phyloP scores from a whole-genome alignment of 1,284 basidiomycete species.

The Malassezia equina region DNA sequence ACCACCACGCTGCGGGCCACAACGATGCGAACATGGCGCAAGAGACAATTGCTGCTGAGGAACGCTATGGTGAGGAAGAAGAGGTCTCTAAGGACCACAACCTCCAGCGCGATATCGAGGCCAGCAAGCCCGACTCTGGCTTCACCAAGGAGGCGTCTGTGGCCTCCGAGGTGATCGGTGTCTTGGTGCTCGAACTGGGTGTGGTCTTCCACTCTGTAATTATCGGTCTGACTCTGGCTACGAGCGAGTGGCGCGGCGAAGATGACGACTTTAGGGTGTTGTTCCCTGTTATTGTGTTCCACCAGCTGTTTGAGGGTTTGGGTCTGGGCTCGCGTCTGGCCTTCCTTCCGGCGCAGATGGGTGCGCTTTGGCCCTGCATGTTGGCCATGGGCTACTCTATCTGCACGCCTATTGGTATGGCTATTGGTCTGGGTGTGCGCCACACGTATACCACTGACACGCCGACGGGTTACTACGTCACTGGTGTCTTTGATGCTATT shows the following conservation, averaged over 20 bases:
- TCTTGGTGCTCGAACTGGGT: conserved; percentile 79
- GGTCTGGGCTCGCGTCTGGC: conserved; percentile 44
- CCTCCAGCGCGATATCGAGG: neutral
- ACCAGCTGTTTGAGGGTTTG: conserved; percentile 48
- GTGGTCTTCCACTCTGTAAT: conserved; percentile 74
- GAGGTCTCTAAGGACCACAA: neutral
- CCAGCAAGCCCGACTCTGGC: neutral
- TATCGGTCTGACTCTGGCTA: conserved; percentile 85
- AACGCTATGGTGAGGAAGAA: neutral
- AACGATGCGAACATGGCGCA: conserved; percentile 33
- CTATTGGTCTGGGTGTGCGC: conserved; percentile 43
- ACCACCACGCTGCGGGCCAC: conserved; percentile 42
- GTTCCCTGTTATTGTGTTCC: conserved; percentile 74
- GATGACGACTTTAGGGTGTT: conserved; percentile 63
- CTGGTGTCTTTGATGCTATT: conserved; percentile 41
- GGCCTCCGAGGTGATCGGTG: conserved; percentile 68
- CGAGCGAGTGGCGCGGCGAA: conserved; percentile 52
- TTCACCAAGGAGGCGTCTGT: neutral
- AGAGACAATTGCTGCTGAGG: conserved; percentile 5
- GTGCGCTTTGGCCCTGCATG: conserved; percentile 22
- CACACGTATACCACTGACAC: conserved; percentile 41
- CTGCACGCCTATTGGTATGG: conserved; percentile 45
- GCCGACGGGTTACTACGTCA: conserved; percentile 40
- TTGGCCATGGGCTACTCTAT: conserved; percentile 33
- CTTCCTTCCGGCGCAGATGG: conserved; percentile 23